Base-by-base conservation (phyloP, 345 rosid species). In the Acer campestre region DNA sequence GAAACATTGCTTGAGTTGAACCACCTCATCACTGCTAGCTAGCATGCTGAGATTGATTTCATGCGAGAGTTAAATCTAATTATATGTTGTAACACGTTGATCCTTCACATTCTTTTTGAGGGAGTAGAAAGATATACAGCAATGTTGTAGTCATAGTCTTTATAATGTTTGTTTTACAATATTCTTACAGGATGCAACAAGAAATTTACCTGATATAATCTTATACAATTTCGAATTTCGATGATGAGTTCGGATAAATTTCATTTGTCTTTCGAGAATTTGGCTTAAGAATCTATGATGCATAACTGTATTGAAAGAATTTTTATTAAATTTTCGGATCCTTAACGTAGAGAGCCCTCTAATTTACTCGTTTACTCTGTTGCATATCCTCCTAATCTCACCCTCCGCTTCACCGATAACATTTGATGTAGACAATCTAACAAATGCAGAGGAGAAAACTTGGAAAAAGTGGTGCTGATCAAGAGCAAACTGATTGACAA, bases 321-420 rank as follows among this genome's bases (percentile, higher is more conserved):
- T 35, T 35, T 35, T 35, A 35, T 35, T 35, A 3, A 35, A 35
- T 35, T 35, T 35, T 35, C 6, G 38, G 38, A 35, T 35, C 6
- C 1, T 4, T 35, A 4, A 35, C 1, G 1, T 31, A 35, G 6
- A 35, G 38, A 35, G 3, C 38, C 0, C 6, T 4, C 38, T 4
- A 35, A 22, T 31, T 42, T 16, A 20, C 61, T n/a, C 22, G 67
- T 78, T 81, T 20, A 29, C 61, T 7, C 22, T 70, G 31, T 42
- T 73, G 82, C 87, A 84, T 49, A 44, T 61, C n/a, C 55, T 69
- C 74, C 79, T 77, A n/a, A 73, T 67, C 69, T 81, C 84, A 42
- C 82, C 81, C 40, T 67, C 6, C 2, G 44, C n/a, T 2, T 66
- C 18, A 20, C 31, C 1, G 16, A 84, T 64, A n/a, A 61, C 49